Evolutionary conservation across 352 stramenopile species (phyloP), one percentile per base, ranked within the genome.

Genomic region (Phytopythium delawarense): DNA sequence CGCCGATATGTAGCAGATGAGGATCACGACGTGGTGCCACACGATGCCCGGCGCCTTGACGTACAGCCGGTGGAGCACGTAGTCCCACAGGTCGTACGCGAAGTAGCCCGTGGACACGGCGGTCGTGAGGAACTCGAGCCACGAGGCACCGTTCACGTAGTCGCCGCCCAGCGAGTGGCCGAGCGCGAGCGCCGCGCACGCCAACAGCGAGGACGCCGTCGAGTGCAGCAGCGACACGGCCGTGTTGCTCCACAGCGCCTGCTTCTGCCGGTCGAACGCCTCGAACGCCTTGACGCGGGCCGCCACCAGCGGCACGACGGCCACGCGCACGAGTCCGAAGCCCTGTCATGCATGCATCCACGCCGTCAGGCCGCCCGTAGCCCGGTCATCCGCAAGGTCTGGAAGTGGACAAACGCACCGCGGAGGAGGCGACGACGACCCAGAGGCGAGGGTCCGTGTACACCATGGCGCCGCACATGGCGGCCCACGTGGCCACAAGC

Each of bases 61-160:
- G 63, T 92, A 90, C 40, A 92, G 64, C 0, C 78, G 68, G 45
- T 92, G 79, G 30, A 91, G 70, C 67, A 89, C 64, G 44, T 83
- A 92, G 64, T 92, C 84, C 78, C 79, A 88, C 54, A 91, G 76
- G 53, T 92, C 84, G 57, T 92, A 91, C n/a, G 77, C 80, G 66
- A 92, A 92, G 63, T 92, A 92, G 18, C 84, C 63, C 28, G 79
- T 89, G 28, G 84, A 92, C 42, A 91, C 63, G 21, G 76, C 76
- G 0, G 78, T 91, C 18, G 84, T 78, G n/a, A 88, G 56, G 61
- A 79, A 79, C 37, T 79, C 73, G 32, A 60, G 57, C 7, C 54
- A 70, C 16, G 73, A 72, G 32, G 63, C 58, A n/a, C 48, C 63
- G 59, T 80, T 87, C 28, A 81, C 74, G 34, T 71, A 79, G 45